Percentiles rank a stretch among this genome's conserved stretches.
Evolutionary conservation across 176 grass and related monocot species (phyloP).

Genomic region (Cocos nucifera): DNA sequence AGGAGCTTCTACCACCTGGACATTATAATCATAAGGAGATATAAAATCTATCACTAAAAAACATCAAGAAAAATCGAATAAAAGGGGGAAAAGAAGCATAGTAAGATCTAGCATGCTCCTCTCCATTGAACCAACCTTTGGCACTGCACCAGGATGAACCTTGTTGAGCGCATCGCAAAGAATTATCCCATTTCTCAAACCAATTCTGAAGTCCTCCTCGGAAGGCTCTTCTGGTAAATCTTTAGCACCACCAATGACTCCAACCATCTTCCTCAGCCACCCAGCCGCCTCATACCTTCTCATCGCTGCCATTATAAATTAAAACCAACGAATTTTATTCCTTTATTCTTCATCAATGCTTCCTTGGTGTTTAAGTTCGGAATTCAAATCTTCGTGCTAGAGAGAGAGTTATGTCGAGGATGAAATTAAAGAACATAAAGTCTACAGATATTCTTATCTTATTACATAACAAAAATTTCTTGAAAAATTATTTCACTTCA

Average conservation of each 20-base stretch:
- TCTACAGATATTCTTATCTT: no score
- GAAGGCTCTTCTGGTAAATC: conserved; percentile 83
- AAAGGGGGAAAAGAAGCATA: no score
- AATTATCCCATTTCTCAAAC: conserved; percentile 89
- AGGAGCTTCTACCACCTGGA: conserved; percentile 81
- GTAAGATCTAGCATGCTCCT: no score
- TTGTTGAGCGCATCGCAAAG: conserved; percentile 92
- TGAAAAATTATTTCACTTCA: no score
- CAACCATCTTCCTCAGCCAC: conserved; percentile 73
- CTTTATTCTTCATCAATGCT: no score
- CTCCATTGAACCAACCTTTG: conserved; percentile 38
- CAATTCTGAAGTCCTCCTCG: conserved; percentile 71
- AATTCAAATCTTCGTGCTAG: no score
- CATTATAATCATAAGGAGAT: neutral
- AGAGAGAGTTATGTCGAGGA: no score
- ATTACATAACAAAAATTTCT: no score
- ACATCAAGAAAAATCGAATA: no score
- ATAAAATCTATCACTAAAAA: conserved; percentile 13
- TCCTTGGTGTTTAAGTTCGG: no score
- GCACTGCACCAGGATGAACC: conserved; percentile 57
- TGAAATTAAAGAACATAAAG: no score
- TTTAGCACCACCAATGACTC: conserved; percentile 36
- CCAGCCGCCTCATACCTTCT: conserved; percentile 77
- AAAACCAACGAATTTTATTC: conserved; percentile 3
- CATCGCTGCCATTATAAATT: conserved; percentile 40